Evolutionary conservation across 148 eudicot species (phyloP), one percentile per base, ranked within the genome.

Genomic region (Silene conica): DNA sequence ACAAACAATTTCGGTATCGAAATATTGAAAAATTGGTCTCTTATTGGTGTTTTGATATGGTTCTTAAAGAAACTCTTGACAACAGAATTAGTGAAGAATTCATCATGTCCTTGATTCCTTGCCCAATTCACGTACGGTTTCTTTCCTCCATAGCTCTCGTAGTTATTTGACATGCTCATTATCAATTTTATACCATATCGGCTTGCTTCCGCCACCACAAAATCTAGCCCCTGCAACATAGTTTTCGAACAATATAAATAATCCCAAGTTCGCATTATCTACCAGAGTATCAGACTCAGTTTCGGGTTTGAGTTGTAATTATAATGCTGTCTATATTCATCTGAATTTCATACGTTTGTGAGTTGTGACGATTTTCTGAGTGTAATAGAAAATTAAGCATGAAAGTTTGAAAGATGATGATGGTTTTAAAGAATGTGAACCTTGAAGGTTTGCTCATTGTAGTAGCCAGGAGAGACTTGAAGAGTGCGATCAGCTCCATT

Each of bases 41-140:
- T n/a, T n/a, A n/a, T n/a, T n/a, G n/a, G n/a, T n/a, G n/a, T n/a
- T n/a, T 50, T 50, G 14, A 50, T 50, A 50, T 50, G 55, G 16
- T 50, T 50, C 16, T 50, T 50, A 50, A 50, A 50, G 55, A 50
- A 50, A 3, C 55, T 87, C 81, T 91, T 93, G 21, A 82, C 90
- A 82, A 89, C 78, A 73, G 92, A 76, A 68, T 84, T 87, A 63
- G 78, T 84, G 79, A 85, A 93, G 88, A 93, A 93, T 70, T 89
- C 98, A 84, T 94, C 98, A 71, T 88, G 97, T 1, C 94, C 98
- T 80, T 80, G 86, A 73, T 74, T 84, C 82, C 86, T 85, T 46
- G 89, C 98, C 98, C 97, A 93, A 67, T 87, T 83, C 74, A 93
- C 98, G 78, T 93, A 93, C 85, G 91, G 98, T 26, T 88, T 88